Conservation (phyloP, 1,284 basidiomycete genomes). For the Fomitopsis betulina region DNA sequence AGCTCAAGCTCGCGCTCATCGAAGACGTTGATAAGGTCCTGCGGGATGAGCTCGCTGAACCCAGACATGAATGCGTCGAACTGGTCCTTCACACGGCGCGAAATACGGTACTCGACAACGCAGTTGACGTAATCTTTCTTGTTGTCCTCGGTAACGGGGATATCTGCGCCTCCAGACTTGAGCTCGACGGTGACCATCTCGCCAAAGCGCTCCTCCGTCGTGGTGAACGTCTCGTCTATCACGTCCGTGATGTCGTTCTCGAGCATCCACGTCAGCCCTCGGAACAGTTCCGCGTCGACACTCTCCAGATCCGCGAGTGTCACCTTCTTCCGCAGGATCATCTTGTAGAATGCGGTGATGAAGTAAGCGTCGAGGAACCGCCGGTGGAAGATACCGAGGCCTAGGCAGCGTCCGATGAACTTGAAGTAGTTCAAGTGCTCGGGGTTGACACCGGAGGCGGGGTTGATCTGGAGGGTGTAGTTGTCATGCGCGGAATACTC, state of each 20-base stretch:
- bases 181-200: conserved; percentile 94
- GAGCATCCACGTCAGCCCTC: conserved; percentile 96
- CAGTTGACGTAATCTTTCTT: conserved; percentile 98
- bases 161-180: conserved; percentile 80
- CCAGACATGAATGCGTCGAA: conserved; percentile 96
- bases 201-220: conserved; percentile 95
- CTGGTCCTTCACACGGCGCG: conserved; percentile 90
- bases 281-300: conserved; percentile 87
- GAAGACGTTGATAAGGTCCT: conserved; percentile 95
- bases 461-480: conserved; percentile 98
- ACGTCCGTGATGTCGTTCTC: conserved; percentile 95
- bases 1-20: conserved; percentile 97
- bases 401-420: conserved; percentile 94
- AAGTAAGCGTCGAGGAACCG: conserved; percentile 99
- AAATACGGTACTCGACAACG: conserved; percentile 94
- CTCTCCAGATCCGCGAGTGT: conserved; percentile 84
- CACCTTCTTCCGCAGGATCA: conserved; percentile 90
- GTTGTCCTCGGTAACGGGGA: conserved; percentile 93
- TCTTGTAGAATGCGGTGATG: conserved; percentile 98
- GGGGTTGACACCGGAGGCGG: conserved; percentile 95
- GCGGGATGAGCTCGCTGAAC: conserved; percentile 92
- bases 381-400: conserved; percentile 96
- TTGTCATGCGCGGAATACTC: conserved; percentile 99
- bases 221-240: conserved; percentile 92
- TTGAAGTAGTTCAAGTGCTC: conserved; percentile 99